Evolutionary conservation across 495 filamentous ascomycete species (phyloP).

Genomic region (Staphylotrichum tortipilum): DNA sequence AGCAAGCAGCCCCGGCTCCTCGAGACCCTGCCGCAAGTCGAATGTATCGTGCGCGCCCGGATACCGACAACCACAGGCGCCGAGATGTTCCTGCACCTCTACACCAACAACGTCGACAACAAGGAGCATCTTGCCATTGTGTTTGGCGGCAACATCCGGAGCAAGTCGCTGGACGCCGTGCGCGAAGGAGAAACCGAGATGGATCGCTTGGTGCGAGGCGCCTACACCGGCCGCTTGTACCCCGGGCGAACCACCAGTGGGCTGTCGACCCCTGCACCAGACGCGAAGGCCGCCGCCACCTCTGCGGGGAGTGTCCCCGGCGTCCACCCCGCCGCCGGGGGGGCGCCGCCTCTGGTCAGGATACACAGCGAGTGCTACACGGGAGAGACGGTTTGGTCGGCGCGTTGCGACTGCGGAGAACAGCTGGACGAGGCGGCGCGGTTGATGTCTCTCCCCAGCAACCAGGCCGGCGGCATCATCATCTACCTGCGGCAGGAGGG

Average conservation of each 20-base stretch:
- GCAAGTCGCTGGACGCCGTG: conserved; percentile 65
- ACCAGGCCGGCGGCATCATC: conserved; percentile 73
- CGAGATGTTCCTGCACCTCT: conserved; percentile 96
- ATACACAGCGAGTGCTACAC: conserved; percentile 99
- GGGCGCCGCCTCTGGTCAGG: conserved; percentile 68
- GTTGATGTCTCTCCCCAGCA: conserved; percentile 72
- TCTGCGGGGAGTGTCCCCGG: background rate
- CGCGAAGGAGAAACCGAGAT: conserved; percentile 86
- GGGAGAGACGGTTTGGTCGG: conserved; percentile 95
- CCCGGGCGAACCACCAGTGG: conserved; percentile 72
- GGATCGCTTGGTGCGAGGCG: conserved; percentile 91
- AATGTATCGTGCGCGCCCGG: conserved; percentile 74
- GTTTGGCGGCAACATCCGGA: conserved; percentile 79
- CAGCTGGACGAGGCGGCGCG: conserved; percentile 94
- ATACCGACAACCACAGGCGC: conserved; percentile 82
- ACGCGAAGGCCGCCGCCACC: background rate
- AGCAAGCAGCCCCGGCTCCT: conserved; percentile 59
- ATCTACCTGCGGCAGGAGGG: conserved; percentile 95
- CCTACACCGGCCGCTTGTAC: conserved; percentile 79
- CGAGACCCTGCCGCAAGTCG: conserved; percentile 59
- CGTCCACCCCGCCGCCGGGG: too few relatives aligned
- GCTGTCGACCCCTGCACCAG: conserved; percentile 19
- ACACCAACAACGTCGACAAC: conserved; percentile 82
- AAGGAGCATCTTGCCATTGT: conserved; percentile 99
- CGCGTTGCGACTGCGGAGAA: conserved; percentile 94